Base-by-base conservation (phyloP, 176 grass and related monocot genomes). In the Lolium rigidum region DNA sequence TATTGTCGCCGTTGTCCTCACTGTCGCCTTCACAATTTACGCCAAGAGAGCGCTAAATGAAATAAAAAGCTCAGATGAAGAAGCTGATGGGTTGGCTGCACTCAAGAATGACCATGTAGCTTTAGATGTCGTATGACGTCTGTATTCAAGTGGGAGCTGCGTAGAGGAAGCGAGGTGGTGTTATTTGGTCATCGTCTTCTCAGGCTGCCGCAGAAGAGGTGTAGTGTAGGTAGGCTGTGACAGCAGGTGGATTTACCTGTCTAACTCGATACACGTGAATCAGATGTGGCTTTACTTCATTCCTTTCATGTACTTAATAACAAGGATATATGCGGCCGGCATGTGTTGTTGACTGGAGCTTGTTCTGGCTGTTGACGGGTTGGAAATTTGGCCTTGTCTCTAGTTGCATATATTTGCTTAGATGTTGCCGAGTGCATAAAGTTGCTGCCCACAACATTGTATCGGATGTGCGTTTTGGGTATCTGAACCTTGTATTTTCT, bases 11-110 rank as follows among this genome's bases (percentile, higher is more conserved):
- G 76, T 91, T 12, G 41, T 80, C n/a, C 85, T 99, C 69, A 96
- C 90, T 10, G 18, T 99, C 8, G 80, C 87, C 26, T 99, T 99
- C 37, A 99, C 92, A 14, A 72, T 99, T 26, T 99, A 99, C 7
- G 92, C 97, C 17, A 99, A 82, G 86, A 94, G 84, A 90, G 92
- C 94, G 39, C 38, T 99, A 37, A 81, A 82, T 37, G 86, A 93
- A 86, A 87, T 88, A 52, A 79, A 86, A 62, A 80, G 26, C 44
- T 83, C 77, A 22, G 88, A 99, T 51, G 74, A 76, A 54, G 16
- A 3, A 18, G 14, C 74, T 83, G 15, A 18, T 72, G 55, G 63
- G 52, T 38, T 74, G 11, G 60, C 77, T 41, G 79, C 66, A 39
- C 84, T 76, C 1, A 89, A 85, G 55, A 88, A 80, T 63, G 51